phyloP scores from a whole-genome alignment of 495 filamentous ascomycete genomes.

The Podospora pseudopauciseta region DNA sequence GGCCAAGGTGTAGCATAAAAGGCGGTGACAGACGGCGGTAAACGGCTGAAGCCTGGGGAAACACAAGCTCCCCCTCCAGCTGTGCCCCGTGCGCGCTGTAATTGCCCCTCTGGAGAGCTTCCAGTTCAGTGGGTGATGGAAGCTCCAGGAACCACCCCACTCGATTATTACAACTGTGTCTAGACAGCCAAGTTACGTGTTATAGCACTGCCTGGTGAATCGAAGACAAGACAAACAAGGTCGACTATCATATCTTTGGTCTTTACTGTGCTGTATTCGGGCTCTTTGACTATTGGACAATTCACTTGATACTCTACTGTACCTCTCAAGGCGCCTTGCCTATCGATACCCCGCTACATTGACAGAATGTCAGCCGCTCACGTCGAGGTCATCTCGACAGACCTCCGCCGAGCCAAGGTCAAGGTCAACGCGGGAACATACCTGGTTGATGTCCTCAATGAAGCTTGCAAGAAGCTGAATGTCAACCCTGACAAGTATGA shows the following conservation, averaged over 20 bases:
- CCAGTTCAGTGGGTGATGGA: slow-evolving; percentile 14
- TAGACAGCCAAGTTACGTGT: not conserved
- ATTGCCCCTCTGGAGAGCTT: slow-evolving; percentile 20
- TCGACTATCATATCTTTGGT: not conserved
- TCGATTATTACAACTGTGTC: not conserved
- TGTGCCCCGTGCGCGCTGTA: slow-evolving; percentile 6
- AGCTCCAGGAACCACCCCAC: slow-evolving; percentile 18
- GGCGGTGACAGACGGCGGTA: slow-evolving; percentile 28
- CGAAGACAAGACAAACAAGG: not conserved
- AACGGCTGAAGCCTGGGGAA: slow-evolving; percentile 11
- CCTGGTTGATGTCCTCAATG: slow-evolving; percentile 75
- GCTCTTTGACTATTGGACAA: not conserved
- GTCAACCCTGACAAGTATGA: slow-evolving; percentile 68
- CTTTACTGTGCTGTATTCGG: not conserved
- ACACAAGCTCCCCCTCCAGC: slow-evolving; percentile 11
- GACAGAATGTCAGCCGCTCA: slow-evolving; percentile 67
- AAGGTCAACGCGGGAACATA: slow-evolving; percentile 78
- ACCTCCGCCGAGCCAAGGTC: slow-evolving; percentile 67
- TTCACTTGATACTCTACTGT: not conserved
- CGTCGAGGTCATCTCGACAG: slow-evolving; percentile 79
- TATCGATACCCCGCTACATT: not conserved
- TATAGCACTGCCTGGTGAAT: not conserved
- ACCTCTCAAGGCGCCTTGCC: not conserved
- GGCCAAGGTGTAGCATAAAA: slow-evolving; percentile 10
- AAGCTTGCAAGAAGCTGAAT: slow-evolving; percentile 79